Conservation (phyloP, 2,329 filamentous ascomycete genomes). For the Verticillium nubilum region DNA sequence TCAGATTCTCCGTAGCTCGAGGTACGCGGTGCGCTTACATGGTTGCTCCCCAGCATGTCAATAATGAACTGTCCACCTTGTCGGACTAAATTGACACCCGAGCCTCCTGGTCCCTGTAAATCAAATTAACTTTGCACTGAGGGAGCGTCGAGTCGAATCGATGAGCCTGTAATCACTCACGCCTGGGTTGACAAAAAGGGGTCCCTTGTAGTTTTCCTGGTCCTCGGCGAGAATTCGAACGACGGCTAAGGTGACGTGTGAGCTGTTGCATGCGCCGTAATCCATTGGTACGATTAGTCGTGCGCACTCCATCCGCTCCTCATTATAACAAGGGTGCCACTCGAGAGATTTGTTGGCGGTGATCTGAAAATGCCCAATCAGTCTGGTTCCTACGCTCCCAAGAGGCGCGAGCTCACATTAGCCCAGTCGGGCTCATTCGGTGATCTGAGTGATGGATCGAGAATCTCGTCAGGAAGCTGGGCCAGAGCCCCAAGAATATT, state of each 20-base stretch:
- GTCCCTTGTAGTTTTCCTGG: neutral
- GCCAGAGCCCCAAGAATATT: neutral
- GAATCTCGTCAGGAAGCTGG: neutral
- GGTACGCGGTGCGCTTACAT: too few relatives aligned
- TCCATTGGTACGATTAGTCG: neutral
- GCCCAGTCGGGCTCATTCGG: neutral
- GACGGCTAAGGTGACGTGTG: neutral
- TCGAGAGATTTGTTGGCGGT: neutral
- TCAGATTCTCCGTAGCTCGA: too few relatives aligned
- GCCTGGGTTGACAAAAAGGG: neutral
- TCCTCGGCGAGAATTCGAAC: neutral
- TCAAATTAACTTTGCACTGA: too few relatives aligned
- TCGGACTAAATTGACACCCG: neutral
- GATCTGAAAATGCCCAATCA: neutral
- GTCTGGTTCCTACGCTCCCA: too few relatives aligned
- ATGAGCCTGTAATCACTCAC: neutral
- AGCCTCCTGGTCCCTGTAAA: neutral
- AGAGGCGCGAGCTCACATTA: neutral
- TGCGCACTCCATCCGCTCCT: neutral
- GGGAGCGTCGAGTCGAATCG: neutral
- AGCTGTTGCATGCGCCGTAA: neutral
- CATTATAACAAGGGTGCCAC: neutral
- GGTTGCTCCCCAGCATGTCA: constrained; percentile 37
- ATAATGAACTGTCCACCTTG: constrained; percentile 20
- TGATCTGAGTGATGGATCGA: neutral